Base-by-base conservation (phyloP, 2,329 filamentous ascomycete species). In the Aquanectria penicillioides region DNA sequence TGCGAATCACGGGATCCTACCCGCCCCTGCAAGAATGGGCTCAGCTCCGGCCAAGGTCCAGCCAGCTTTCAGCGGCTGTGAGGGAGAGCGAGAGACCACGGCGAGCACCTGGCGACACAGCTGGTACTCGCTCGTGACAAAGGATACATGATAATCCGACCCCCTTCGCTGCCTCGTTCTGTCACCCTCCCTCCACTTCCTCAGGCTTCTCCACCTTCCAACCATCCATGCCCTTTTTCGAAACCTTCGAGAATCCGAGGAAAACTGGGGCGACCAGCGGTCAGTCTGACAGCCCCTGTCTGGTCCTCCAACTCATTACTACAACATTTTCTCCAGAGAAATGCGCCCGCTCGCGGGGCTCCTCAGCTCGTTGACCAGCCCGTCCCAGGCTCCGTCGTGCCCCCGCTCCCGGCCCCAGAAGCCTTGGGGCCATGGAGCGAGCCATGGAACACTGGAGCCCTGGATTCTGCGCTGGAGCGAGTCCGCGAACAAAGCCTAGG, bases 191-290 rank as follows among this genome's bases (percentile, higher is more conserved):
- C 62, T 54, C 50, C 58, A 59, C 37, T 34, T 18, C 59, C 47
- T 33, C 64, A 64, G 51, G 52, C 66, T 58, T 69, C 58, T 62
- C 59, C 64, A 65, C 66, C 52, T 55, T 52, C 26, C 48, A 40
- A 33, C 53, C 46, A 57, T 65, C 64, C 68, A 63, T 65, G 59
- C 66, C 66, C 66, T 63, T 58, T 70, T 70, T 70, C 68, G 68
- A 70, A 70, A 69, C 66, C 68, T 70, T 70, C 68, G 66, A 70
- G 68, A 70, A 70, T 70, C 55, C 63, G 49, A 62, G 50, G 58
- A 68, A 61, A 69, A 63, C 58, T 36, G 68, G 68, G 66, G 63
- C 63, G 66, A 70, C 65, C 65, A 62, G 68, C 68, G 68, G 68
- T 70, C 68, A 70, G 61, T 57, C 66, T 56, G 52, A 57, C 48